Base-by-base conservation (phyloP, 2,329 filamentous ascomycete genomes). In the Aspergillus flavus region DNA sequence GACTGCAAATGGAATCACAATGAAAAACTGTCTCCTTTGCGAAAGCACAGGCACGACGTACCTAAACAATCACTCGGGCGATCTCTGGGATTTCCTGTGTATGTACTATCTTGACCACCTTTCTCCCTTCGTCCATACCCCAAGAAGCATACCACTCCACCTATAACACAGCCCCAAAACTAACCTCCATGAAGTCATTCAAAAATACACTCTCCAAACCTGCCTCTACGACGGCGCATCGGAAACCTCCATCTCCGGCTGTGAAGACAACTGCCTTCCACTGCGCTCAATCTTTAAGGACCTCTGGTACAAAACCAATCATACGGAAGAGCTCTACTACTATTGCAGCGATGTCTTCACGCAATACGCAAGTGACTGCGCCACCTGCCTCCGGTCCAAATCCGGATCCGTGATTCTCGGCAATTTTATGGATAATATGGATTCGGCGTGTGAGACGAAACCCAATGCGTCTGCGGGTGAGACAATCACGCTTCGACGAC, bases 151-250 rank as follows among this genome's bases (percentile, higher is more conserved):
- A 39, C 16, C 6, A 19, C 16, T 16, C 36, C 14, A 39, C 7
- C 36, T 19, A 39, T 6, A 19, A 2, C 26, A 2, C 41, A 45
- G 19, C 10, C 41, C 39, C 9, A 21, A 39, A 19, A 7, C 41
- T 45, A 45, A 45, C 10, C 19, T 23, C 21, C 9, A 11, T 4
- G 10, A 2, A 59, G 57, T 52, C 57, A 59, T 52, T 21, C 57
- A 59, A 43, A 59, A 59, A 52, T 59, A 50, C 45, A 59, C 57
- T 3, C 28, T 59, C 28, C 57, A 59, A n/a, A 48, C 46, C 32
- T 59, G 57, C 21, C 43, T 59, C 45, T 59, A 32, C 16, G 43
- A 52, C 11, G 7, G 32, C 6, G 7, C 57, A 6, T 14, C 43
- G 12, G 45, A 46, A 14, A 16, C 57, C 30, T 48, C 57, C 6